Evolutionary conservation across 805 yeast species (phyloP).

Genomic region (Candida fluviatilis): DNA sequence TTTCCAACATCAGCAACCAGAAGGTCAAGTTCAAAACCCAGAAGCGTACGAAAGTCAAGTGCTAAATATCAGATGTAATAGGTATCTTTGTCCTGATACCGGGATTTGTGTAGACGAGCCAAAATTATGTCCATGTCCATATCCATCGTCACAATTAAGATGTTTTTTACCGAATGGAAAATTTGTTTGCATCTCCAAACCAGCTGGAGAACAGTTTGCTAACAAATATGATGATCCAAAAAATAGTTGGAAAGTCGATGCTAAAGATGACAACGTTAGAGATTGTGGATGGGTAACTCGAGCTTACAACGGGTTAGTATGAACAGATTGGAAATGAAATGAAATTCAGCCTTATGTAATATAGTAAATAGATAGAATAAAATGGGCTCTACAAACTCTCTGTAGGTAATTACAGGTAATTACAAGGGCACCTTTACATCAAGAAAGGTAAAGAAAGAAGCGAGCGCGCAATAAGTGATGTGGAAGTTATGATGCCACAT

Average conservation of each 20-base stretch:
- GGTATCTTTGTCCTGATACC: constrained; percentile 81
- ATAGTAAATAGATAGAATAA: not conserved
- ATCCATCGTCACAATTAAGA: constrained; percentile 77
- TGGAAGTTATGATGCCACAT: too few relatives aligned
- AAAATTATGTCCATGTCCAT: constrained; percentile 85
- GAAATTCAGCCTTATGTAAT: not conserved
- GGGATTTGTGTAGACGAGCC: constrained; percentile 67
- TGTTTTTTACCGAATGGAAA: constrained; percentile 71
- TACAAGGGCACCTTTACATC: too few relatives aligned
- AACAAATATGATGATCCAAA: constrained; percentile 32
- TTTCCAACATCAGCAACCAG: constrained; percentile 19
- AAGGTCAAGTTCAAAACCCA: constrained; percentile 21
- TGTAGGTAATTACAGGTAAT: too few relatives aligned
- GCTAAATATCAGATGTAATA: constrained; percentile 47
- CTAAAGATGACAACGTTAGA: constrained; percentile 47
- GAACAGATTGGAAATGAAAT: not conserved
- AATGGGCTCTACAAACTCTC: too few relatives aligned
- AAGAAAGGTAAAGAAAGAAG: too few relatives aligned
- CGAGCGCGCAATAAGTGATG: too few relatives aligned
- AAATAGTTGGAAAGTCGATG: constrained; percentile 49
- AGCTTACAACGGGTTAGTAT: constrained; percentile 55
- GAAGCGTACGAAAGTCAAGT: constrained; percentile 36
- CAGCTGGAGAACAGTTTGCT: constrained; percentile 42
- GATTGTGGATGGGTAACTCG: constrained; percentile 85
- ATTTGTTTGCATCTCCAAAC: constrained; percentile 80